Evolutionary conservation across 768 basidiomycete genomes (phyloP), one percentile per base, ranked within the genome.

Genomic region (Mycena filopes): DNA sequence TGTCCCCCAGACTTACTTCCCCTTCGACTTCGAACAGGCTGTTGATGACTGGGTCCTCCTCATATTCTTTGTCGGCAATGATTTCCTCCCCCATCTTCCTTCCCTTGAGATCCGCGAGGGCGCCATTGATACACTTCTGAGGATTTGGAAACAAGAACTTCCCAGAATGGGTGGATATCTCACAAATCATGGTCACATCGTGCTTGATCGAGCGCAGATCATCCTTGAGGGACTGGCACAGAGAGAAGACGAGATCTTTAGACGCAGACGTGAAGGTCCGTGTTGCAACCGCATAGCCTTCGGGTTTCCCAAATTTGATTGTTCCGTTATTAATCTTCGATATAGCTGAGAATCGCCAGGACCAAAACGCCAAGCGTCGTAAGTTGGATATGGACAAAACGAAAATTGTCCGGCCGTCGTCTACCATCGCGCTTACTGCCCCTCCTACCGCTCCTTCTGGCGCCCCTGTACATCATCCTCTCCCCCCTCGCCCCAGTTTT

Each of bases 41-140:
- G 93, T 99, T 79, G 98, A 99, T 86, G 98, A 99, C 78, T 99
- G 98, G 98, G 95, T 99, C 71, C 89, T 99, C 74, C 88, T 99
- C 74, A 99, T 99, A 71, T 99, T 99, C 89, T 98, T 99, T 80
- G 98, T 99, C 77, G 98, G 98, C 71, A 99, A 99, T 82, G 95
- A 98, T 83, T 96, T 99, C 86, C 86, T 99, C 72, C 98, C 98
- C 23, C 98, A 99, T 82, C 85, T 99, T 62, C 98, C 98, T 26
- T 95, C 93, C 63, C 88, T 99, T 84, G 98, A 99, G 84, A 99
- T 99, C 76, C 89, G 98, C 73, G 97, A 99, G 83, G 98, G 98
- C 67, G 98, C 97, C 31, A 98, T 99, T 82, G 98, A 99, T 83
- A 98, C 93, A 61, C 82, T 99, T 66, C 81, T 99, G 75, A 91